Percentiles rank a stretch among this genome's conserved stretches.
phyloP scores from a whole-genome alignment of 2,329 filamentous ascomycete genomes.

The Stagonosporopsis rhizophila region DNA sequence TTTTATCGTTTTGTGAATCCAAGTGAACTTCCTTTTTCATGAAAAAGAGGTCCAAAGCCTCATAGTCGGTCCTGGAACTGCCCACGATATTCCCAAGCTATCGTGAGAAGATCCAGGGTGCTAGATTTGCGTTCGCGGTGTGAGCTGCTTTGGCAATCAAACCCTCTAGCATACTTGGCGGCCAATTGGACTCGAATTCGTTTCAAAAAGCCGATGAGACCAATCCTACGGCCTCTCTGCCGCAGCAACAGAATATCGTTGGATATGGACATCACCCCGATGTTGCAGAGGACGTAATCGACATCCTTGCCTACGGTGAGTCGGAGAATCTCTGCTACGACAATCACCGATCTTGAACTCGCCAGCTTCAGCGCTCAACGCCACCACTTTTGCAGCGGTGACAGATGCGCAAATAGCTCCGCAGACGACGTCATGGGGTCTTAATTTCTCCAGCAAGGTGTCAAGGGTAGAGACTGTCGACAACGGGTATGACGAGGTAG shows the following conservation, averaged over 20 bases:
- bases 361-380: conserved; percentile 22
- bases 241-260: conserved; percentile 23
- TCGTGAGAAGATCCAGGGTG: background rate
- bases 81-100: conserved; percentile 63
- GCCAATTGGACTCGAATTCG: conserved; percentile 18
- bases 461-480: conserved; percentile 18
- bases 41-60: conserved; percentile 46
- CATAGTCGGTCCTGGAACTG: conserved; percentile 62
- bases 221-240: conserved; percentile 24
- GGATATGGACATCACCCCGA: conserved; percentile 24
- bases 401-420: conserved; percentile 36
- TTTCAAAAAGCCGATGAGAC: conserved; percentile 33
- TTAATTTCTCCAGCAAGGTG: conserved; percentile 21
- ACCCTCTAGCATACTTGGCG: conserved; percentile 13
- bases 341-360: conserved; percentile 31
- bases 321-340: conserved; percentile 61
- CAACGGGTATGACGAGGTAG: conserved; percentile 17
- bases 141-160: conserved; percentile 30
- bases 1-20: conserved; percentile 40
- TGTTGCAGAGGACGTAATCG: conserved; percentile 56
- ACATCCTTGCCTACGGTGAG: conserved; percentile 51
- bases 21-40: conserved; percentile 42
- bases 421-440: conserved; percentile 24
- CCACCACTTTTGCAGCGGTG: conserved; percentile 33
- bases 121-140: conserved; percentile 23